Evolutionary conservation across 495 filamentous ascomycete genomes (phyloP).

Genomic region (Podospora sp.): DNA sequence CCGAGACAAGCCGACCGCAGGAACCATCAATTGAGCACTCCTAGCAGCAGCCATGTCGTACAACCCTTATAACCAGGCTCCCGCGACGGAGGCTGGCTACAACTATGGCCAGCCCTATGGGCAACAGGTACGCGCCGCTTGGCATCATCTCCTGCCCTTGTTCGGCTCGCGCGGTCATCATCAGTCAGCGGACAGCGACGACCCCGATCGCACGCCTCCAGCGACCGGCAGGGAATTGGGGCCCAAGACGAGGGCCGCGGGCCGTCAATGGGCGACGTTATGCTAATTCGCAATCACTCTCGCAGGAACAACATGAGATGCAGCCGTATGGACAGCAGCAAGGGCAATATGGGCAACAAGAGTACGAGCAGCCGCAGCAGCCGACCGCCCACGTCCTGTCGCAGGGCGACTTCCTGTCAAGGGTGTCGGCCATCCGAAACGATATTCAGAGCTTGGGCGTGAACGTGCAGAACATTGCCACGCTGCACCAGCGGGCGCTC

Average conservation of each 20-base stretch:
- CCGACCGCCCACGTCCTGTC: constrained; percentile 43
- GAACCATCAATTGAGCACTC: constrained; percentile 24
- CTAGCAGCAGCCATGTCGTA: constrained; percentile 45
- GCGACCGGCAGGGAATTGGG: constrained; percentile 1
- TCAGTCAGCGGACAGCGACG: constrained; percentile 15
- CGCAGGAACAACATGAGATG: constrained; percentile 46
- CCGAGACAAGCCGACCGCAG: background rate
- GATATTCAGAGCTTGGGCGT: constrained; percentile 59
- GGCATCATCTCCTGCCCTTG: background rate
- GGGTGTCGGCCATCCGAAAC: constrained; percentile 58
- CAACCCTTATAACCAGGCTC: constrained; percentile 50
- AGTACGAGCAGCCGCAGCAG: constrained; percentile 33
- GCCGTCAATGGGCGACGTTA: background rate
- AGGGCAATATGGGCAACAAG: background rate
- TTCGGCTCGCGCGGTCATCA: constrained; percentile 3
- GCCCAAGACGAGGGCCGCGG: background rate
- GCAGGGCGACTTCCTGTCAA: constrained; percentile 61
- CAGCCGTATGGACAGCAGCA: constrained; percentile 31
- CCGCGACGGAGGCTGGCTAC: constrained; percentile 52
- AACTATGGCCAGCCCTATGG: constrained; percentile 32
- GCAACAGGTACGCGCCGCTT: constrained; percentile 29
- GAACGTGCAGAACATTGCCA: constrained; percentile 59
- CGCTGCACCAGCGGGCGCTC: constrained; percentile 62
- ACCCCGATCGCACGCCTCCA: background rate
- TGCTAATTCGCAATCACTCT: constrained; percentile 8